A percentile compares a stretch with the other conserved stretches of the same genome.
phyloP scores from a whole-genome alignment of 1,284 basidiomycete genomes.

The Moniliophthora roreri region DNA sequence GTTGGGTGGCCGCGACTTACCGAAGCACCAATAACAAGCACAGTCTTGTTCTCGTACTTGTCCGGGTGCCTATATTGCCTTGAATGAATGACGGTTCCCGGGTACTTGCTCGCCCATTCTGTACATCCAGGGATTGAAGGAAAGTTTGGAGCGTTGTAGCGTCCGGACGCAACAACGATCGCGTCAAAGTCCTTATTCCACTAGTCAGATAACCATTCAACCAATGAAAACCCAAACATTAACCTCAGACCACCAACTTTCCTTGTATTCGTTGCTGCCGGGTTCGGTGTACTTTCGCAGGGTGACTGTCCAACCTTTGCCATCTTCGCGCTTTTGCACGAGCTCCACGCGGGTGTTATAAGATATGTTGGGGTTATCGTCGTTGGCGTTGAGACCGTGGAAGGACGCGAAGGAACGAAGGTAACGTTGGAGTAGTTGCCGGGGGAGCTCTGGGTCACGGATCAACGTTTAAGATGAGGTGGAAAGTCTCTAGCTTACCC shows the following conservation, averaged over 20 bases:
- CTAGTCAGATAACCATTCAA: no score
- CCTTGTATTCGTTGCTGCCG: conserved; percentile 26
- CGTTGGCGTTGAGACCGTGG: conserved; percentile 41
- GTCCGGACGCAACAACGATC: conserved; percentile 43
- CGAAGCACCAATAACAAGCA: conserved; percentile 47
- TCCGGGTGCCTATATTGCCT: conserved; percentile 45
- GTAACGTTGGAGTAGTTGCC: conserved; percentile 26
- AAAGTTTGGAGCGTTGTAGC: conserved; percentile 45
- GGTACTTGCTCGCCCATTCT: conserved; percentile 37
- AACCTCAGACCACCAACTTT: conserved; percentile 36
- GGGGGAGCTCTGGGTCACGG: conserved; percentile 19
- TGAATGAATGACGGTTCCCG: conserved; percentile 38
- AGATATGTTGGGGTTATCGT: conserved; percentile 34
- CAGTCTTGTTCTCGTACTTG: conserved; percentile 35
- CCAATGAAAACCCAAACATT: background rate
- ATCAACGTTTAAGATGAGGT: no score
- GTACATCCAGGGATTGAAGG: conserved; percentile 36
- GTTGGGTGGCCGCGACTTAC: conserved; percentile 17
- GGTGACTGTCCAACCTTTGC: conserved; percentile 39
- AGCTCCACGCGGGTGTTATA: conserved; percentile 52
- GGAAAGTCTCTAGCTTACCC: background rate
- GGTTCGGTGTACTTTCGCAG: conserved; percentile 30
- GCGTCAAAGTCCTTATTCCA: conserved; percentile 9
- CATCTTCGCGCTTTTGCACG: conserved; percentile 36
- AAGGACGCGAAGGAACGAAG: conserved; percentile 35